phyloP scores from a whole-genome alignment of 2,329 filamentous ascomycete species.

The Fusarium sp. region DNA sequence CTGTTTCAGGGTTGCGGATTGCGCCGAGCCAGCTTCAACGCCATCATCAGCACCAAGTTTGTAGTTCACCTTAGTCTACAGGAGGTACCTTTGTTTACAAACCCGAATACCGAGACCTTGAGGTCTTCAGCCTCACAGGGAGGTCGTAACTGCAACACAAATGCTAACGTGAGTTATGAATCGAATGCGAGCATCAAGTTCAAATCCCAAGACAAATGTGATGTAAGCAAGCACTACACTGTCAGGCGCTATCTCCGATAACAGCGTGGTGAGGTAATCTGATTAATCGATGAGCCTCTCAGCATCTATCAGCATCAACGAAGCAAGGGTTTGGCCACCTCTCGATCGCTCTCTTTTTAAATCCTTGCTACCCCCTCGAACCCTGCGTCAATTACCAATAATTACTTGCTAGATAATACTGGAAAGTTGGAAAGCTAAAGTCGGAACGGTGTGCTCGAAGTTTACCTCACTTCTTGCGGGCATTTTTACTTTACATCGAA shows the following conservation, averaged over 20 bases:
- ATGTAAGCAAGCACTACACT: slow-evolving; percentile 38
- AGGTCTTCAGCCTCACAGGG: slow-evolving; percentile 14
- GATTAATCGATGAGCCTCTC: slow-evolving; percentile 16
- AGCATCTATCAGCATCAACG: slow-evolving; percentile 19
- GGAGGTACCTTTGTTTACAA: not conserved
- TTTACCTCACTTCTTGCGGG: slow-evolving; percentile 3
- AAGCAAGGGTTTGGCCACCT: slow-evolving; percentile 19
- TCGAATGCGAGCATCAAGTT: slow-evolving; percentile 6
- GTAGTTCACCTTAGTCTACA: not conserved
- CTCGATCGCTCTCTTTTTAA: slow-evolving; percentile 2
- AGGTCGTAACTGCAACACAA: slow-evolving; percentile 16
- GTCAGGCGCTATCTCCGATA: slow-evolving; percentile 11
- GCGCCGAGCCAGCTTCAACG: slow-evolving; percentile 31
- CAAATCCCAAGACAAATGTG: slow-evolving; percentile 32
- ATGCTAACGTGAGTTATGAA: slow-evolving; percentile 13
- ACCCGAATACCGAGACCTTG: slow-evolving; percentile 26
- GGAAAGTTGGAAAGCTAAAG: slow-evolving; percentile 1
- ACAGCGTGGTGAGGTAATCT: slow-evolving; percentile 20
- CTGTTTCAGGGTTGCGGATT: slow-evolving; percentile 19
- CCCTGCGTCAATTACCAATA: not conserved
- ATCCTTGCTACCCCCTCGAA: not conserved
- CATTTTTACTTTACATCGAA: slow-evolving; percentile 10
- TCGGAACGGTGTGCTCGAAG: slow-evolving; percentile 7
- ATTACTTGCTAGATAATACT: not conserved
- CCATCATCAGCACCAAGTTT: not conserved